Evolutionary conservation across 257 asterid species (phyloP), one percentile per base, ranked within the genome.

Genomic region (Petunia axillaris): DNA sequence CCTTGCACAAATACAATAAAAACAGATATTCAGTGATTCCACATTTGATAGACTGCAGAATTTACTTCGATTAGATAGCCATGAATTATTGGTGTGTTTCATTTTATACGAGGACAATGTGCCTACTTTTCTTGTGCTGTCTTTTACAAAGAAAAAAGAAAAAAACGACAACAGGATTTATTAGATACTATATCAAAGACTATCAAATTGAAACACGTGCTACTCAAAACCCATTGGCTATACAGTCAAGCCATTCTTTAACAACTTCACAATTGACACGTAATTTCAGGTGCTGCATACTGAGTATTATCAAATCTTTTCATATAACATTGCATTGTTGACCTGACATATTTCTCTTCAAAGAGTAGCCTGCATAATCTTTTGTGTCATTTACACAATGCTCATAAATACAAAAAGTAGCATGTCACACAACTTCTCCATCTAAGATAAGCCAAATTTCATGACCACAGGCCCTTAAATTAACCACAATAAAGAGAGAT

Each of bases 11-110:
- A 48, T 5, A 48, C 15, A 52, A 52, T 11, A 52, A 52, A 52
- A 52, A 52, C 55, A 14, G 35, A 71, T 71, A 59, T 71, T 55
- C 60, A 48, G 77, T 59, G 50, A 71, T 48, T 71, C 77, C 60
- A 48, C 41, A 70, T 10, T 48, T 70, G 41, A 70, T 48, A 70
- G 57, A 46, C 77, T 16, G 77, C 50, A 46, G 43, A 46, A 5
- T 70, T 71, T 54, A 71, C 77, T 71, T 48, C 25, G 48, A 35
- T 35, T 48, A 11, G 77, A 71, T 46, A 25, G 44, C 77, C 35
- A 71, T 48, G 44, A 25, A 5, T 48, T 70, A 58, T 8, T 48
- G 60, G 43, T 46, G 43, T 44, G 35, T 13, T 48, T 71, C 35
- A 43, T 46, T 46, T 48, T 48, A 11, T 71, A 48, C 60, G 6